Evolutionary conservation across 768 basidiomycete species (phyloP), one percentile per base, ranked within the genome.

Genomic region (Auriscalpium microsporum): DNA sequence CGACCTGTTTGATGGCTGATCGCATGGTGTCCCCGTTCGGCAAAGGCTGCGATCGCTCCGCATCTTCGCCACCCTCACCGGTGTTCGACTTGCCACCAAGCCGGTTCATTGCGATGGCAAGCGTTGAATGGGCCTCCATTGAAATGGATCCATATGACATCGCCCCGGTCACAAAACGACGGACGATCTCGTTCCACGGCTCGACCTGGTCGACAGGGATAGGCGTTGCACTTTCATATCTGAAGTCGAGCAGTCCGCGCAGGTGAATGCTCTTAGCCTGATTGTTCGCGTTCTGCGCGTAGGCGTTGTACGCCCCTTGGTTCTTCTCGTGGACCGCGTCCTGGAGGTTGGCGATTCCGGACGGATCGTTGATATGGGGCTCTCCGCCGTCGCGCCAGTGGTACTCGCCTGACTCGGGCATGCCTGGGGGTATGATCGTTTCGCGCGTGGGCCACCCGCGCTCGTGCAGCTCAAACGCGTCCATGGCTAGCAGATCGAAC

Each of bases 101-200:
- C 56, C 94, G 86, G 72, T 99, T 99, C 96, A 99, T 99, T 52
- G 96, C 96, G 51, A 98, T 78, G 17, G 96, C 96, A 50, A 99
- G 82, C 4, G 95, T 87, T 2, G 96, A 94, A 72, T 99, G 96
- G 6, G 96, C 88, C 71, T 98, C 96, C 95, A 97, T 97, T 10
- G 94, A 96, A 64, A 98, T 98, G 45, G 94, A 97, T 17, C 96
- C 95, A 68, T 99, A 99, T 10, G 91, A 94, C 96, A 99, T 99
- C 46, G 96, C 96, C 48, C 96, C 96, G 14, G 96, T 98, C 48
- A 95, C 93, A 69, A 97, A 99, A 46, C 96, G 84, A 54, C 90
- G 85, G 44, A 98, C 96, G 58, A 99, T 97, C 73, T 97, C 94
- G 69, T 95, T 96, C 96, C 96, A 99, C 34, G 95, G 95, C 70